Evolutionary conservation across 2,329 filamentous ascomycete genomes (phyloP).

Genomic region (Fusarium falciforme): DNA sequence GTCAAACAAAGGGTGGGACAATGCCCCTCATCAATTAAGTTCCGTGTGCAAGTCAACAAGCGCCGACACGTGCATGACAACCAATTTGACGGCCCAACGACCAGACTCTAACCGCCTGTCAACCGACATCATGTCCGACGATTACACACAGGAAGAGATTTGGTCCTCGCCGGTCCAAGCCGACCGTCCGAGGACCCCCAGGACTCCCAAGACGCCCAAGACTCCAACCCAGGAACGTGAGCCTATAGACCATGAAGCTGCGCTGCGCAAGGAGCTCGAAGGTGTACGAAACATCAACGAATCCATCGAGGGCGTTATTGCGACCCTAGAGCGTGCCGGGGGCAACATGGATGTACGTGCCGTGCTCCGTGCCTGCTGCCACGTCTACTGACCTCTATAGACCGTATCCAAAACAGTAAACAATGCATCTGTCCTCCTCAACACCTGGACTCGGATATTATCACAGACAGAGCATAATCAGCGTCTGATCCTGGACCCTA

Average conservation of each 20-base stretch:
- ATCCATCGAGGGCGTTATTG: constrained; percentile 82
- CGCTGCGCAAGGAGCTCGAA: constrained; percentile 82
- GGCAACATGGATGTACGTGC: constrained; percentile 78
- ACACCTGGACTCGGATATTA: constrained; percentile 95
- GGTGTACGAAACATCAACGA: constrained; percentile 88
- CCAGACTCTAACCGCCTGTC: background rate
- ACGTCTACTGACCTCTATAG: constrained; percentile 49
- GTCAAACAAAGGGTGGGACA: constrained; percentile 30
- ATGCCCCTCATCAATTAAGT: constrained; percentile 39
- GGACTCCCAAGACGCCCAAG: constrained; percentile 60
- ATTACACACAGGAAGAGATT: constrained; percentile 61
- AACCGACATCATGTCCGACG: constrained; percentile 55
- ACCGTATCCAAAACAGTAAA: constrained; percentile 87
- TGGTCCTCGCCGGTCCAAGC: constrained; percentile 56
- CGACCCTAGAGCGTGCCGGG: constrained; percentile 77
- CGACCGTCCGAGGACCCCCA: constrained; percentile 51
- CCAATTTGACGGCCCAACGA: background rate
- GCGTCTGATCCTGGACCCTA: constrained; percentile 85
- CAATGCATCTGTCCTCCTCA: constrained; percentile 88
- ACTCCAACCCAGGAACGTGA: constrained; percentile 59
- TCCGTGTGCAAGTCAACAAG: constrained; percentile 28
- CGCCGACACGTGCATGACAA: constrained; percentile 18
- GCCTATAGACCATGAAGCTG: constrained; percentile 75
- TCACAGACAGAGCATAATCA: constrained; percentile 99
- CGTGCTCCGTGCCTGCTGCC: constrained; percentile 7